Conservation (phyloP, 2,329 filamentous ascomycete species). For the Epichloe festucae region DNA sequence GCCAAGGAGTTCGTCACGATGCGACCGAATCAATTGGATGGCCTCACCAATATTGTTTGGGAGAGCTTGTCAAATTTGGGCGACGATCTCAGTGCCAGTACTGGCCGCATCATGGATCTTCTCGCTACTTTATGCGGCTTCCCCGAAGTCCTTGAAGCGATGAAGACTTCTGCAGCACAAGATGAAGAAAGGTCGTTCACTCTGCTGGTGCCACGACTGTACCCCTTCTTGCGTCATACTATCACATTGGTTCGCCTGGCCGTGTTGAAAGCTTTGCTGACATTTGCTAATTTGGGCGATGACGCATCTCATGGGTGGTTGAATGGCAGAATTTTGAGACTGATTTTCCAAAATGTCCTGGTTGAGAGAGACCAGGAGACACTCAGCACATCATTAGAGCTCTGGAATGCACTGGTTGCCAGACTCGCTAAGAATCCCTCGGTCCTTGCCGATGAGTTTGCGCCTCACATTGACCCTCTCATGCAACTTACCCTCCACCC, state of each 20-base stretch:
- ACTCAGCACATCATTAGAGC: constrained; percentile 67
- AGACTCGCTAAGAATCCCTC: constrained; percentile 51
- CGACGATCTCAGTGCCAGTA: constrained; percentile 93
- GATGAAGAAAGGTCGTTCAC: constrained; percentile 85
- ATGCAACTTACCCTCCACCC: constrained; percentile 78
- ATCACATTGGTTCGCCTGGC: constrained; percentile 92
- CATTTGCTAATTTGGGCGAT: constrained; percentile 78
- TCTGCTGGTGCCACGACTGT: constrained; percentile 81
- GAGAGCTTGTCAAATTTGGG: constrained; percentile 93
- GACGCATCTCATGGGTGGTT: constrained; percentile 81
- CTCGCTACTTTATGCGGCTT: constrained; percentile 92
- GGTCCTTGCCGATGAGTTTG: constrained; percentile 60
- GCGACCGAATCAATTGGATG: constrained; percentile 63
- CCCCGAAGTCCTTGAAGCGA: constrained; percentile 79
- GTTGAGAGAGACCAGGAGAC: constrained; percentile 83
- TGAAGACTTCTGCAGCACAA: constrained; percentile 77
- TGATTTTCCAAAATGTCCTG: constrained; percentile 90
- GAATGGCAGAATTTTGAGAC: constrained; percentile 71
- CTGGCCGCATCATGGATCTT: constrained; percentile 96
- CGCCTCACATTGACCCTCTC: constrained; percentile 63
- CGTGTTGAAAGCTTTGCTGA: constrained; percentile 82
- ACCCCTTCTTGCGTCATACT: constrained; percentile 91
- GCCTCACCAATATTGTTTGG: constrained; percentile 91
- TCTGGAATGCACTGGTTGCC: constrained; percentile 70
- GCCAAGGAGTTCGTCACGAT: constrained; percentile 87